Percentiles rank a stretch among this genome's conserved stretches.
phyloP scores from a whole-genome alignment of 495 filamentous ascomycete species.

The Neurospora sp. region DNA sequence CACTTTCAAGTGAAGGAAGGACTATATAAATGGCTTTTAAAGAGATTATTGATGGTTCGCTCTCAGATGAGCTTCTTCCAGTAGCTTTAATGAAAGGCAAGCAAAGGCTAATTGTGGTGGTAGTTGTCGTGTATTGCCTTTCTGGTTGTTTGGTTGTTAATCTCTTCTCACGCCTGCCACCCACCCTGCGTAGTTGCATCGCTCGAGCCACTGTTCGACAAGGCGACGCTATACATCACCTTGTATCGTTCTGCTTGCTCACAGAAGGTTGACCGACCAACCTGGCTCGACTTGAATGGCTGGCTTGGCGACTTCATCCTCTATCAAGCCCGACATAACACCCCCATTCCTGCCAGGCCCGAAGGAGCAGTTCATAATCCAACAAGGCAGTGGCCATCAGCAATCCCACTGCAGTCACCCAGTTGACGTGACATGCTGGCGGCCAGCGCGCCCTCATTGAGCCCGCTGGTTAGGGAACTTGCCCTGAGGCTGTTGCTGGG shows the following conservation, averaged over 20 bases:
- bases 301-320: neutral
- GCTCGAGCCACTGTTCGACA: neutral
- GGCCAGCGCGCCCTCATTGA: constrained; percentile 15
- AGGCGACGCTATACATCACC: neutral
- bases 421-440: neutral
- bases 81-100: neutral
- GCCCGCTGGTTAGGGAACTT: constrained; percentile 37
- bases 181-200: neutral
- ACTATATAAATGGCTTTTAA: neutral
- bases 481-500: constrained; percentile 54
- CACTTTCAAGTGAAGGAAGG: neutral
- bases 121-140: neutral
- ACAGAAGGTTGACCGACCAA: neutral
- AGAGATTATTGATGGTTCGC: neutral
- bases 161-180: neutral
- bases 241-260: neutral
- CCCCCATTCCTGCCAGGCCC: neutral
- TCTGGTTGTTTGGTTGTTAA: neutral
- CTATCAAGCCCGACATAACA: neutral
- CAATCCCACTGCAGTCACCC: neutral
- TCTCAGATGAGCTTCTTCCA: neutral
- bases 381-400: neutral
- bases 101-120: neutral
- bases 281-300: neutral
- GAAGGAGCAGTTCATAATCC: neutral